A percentile compares a stretch with the other conserved stretches of the same genome.
Conservation (phyloP, 768 basidiomycete genomes). For the Epithele typhae region DNA sequence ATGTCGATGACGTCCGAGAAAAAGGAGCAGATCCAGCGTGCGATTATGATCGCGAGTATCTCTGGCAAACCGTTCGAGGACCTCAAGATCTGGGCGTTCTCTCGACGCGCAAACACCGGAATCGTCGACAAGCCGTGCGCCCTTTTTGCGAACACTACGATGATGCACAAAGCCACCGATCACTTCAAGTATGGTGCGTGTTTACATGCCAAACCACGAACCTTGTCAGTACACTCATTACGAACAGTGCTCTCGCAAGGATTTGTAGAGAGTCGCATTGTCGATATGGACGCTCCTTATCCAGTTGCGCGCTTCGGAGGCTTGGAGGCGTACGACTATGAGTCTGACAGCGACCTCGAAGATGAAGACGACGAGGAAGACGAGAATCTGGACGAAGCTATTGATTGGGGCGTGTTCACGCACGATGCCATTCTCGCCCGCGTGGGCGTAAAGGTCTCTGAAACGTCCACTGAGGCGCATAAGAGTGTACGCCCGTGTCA, state of each 20-base stretch:
- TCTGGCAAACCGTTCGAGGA: constrained; percentile 6
- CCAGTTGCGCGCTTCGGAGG: neutral
- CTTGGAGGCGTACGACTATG: neutral
- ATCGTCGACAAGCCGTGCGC: neutral
- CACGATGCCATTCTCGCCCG: neutral
- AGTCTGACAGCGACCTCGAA: constrained; percentile 6
- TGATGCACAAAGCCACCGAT: constrained; percentile 2
- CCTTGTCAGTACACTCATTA: no score
- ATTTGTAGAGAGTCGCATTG: neutral
- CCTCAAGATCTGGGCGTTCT: constrained; percentile 8
- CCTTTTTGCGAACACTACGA: constrained; percentile 1
- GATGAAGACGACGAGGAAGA: neutral
- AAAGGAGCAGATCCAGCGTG: neutral
- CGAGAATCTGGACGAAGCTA: neutral
- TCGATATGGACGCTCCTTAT: neutral
- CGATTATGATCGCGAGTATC: neutral
- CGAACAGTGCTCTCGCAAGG: neutral
- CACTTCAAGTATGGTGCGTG: constrained; percentile 9
- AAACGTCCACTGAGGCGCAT: no score
- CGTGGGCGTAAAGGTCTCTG: neutral
- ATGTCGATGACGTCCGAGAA: neutral
- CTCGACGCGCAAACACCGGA: neutral
- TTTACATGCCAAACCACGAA: no score
- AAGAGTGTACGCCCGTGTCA: no score
- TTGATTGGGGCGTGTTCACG: no score